Conservation (phyloP, 2,329 filamentous ascomycete genomes). For the Fusarium drepaniforme region DNA sequence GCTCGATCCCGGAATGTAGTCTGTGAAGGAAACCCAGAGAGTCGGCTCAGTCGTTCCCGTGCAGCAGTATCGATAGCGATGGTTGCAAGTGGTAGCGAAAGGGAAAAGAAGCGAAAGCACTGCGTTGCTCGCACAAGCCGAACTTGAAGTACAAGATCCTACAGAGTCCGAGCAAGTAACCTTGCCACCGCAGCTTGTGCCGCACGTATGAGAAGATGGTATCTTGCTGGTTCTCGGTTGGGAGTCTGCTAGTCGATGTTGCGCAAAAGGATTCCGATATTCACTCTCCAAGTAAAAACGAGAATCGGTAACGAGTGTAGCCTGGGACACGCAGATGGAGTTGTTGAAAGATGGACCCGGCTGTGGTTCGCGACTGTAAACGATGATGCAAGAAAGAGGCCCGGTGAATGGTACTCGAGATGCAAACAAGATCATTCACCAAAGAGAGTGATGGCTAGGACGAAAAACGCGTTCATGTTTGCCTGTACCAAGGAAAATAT, state of each 20-base stretch:
- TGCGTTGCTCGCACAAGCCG: constrained; percentile 21
- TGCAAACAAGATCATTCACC: neutral
- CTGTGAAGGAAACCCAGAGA: constrained; percentile 12
- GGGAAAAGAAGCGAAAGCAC: constrained; percentile 35
- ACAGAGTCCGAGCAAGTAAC: constrained; percentile 13
- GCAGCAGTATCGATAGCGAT: constrained; percentile 33
- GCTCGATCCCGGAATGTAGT: neutral
- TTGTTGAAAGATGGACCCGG: neutral
- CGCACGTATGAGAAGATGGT: neutral
- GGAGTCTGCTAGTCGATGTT: neutral
- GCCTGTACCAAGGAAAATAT: neutral
- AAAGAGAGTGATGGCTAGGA: neutral
- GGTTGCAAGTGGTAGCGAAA: constrained; percentile 31
- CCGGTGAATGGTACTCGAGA: neutral
- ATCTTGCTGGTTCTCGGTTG: neutral
- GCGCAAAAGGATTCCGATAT: neutral
- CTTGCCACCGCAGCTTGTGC: neutral
- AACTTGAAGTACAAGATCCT: constrained; percentile 21
- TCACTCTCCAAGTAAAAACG: neutral
- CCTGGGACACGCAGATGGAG: neutral
- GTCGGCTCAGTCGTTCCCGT: constrained; percentile 30
- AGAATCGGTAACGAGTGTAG: neutral
- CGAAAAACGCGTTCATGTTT: neutral
- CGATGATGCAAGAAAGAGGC: neutral
- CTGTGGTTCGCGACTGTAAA: neutral